A percentile compares a stretch with the other conserved stretches of the same genome.
Evolutionary conservation across 2,329 filamentous ascomycete genomes (phyloP).

Genomic region (Xylariaceae sp.): DNA sequence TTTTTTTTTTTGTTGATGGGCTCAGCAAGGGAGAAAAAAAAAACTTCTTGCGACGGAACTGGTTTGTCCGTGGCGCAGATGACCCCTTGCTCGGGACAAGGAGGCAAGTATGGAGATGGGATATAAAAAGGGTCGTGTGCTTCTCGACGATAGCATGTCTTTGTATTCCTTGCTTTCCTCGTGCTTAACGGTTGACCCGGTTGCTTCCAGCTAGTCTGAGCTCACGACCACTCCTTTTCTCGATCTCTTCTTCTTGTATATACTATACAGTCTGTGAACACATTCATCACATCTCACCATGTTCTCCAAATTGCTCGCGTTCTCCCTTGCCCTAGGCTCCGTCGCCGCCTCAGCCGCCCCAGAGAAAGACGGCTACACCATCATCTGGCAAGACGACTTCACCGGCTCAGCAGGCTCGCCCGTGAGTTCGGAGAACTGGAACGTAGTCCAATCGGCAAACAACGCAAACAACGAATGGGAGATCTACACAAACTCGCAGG

Average conservation of each 20-base stretch:
- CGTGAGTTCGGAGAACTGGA: constrained; percentile 40
- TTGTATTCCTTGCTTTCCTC: constrained; percentile 2
- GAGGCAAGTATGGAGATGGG: too few species aligned
- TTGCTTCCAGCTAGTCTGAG: constrained; percentile 17
- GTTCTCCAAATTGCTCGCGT: constrained; percentile 23
- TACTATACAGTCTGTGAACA: neutral
- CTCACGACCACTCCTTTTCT: constrained; percentile 25
- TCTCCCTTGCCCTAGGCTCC: constrained; percentile 20
- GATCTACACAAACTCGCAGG: constrained; percentile 39
- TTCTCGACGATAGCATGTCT: neutral
- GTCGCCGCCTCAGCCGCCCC: constrained; percentile 31
- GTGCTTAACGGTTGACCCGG: constrained; percentile 16
- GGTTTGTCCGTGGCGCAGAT: too few species aligned
- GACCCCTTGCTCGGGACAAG: too few species aligned
- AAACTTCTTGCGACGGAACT: too few species aligned
- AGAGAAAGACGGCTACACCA: constrained; percentile 36
- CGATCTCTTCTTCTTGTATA: constrained; percentile 4
- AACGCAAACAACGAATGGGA: constrained; percentile 46
- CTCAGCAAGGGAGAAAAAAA: too few species aligned
- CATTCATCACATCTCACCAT: constrained; percentile 10
- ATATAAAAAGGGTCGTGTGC: neutral
- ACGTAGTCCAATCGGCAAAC: constrained; percentile 38
- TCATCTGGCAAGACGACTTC: constrained; percentile 45
- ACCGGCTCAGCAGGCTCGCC: constrained; percentile 35
- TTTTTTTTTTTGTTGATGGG: too few species aligned